phyloP scores from a whole-genome alignment of 2,329 filamentous ascomycete species.

The Gaeumannomyces tritici region DNA sequence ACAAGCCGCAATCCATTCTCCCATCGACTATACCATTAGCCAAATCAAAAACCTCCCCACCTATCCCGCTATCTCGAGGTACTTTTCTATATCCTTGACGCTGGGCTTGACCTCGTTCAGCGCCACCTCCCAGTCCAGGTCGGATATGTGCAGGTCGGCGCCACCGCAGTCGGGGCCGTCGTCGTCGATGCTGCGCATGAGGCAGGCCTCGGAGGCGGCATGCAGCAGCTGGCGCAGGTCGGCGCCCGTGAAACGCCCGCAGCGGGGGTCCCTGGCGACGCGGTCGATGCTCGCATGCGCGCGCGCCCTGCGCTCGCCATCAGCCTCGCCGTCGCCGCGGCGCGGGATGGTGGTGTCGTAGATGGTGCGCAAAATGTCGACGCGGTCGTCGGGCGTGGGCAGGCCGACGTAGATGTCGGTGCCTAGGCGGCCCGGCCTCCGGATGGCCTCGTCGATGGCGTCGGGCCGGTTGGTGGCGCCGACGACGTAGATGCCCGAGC shows the following conservation, averaged over 20 bases:
- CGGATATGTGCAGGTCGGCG: conserved; percentile 17
- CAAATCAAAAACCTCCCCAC: neutral
- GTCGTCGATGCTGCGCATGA: conserved; percentile 18
- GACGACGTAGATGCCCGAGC: conserved; percentile 85
- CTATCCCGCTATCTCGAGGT: conserved; percentile 12
- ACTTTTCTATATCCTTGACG: conserved; percentile 36
- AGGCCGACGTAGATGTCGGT: conserved; percentile 69
- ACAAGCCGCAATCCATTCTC: neutral
- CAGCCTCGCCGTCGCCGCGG: neutral
- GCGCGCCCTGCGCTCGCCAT: conserved; percentile 17
- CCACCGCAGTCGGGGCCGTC: neutral
- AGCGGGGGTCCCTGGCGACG: conserved; percentile 58
- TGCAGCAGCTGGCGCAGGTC: conserved; percentile 47
- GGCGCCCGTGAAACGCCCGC: conserved; percentile 67
- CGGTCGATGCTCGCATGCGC: conserved; percentile 8
- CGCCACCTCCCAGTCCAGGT: conserved; percentile 43
- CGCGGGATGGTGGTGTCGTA: conserved; percentile 36
- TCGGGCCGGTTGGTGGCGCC: conserved; percentile 92
- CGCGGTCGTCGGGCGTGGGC: conserved; percentile 64
- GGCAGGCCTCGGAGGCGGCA: conserved; percentile 26
- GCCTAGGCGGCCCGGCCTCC: conserved; percentile 81
- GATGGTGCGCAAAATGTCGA: conserved; percentile 72
- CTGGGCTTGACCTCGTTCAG: conserved; percentile 38
- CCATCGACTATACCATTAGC: too few species aligned
- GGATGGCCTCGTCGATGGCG: conserved; percentile 92